phyloP scores from a whole-genome alignment of 2,329 filamentous ascomycete genomes.

The Scleromitrula shiraiana region DNA sequence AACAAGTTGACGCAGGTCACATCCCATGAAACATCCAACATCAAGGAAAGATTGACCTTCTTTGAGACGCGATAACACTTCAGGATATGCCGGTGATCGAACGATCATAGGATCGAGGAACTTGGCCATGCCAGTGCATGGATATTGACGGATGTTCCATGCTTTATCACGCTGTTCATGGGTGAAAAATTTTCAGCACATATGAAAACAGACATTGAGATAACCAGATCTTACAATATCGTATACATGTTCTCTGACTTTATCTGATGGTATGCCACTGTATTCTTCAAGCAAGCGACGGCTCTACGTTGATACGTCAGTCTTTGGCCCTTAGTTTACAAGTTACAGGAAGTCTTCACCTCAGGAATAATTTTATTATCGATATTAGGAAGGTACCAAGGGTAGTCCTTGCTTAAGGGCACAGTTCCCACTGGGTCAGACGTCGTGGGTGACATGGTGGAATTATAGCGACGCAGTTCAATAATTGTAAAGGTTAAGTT shows the following conservation, averaged over 20 bases:
- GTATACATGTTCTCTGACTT: constrained; percentile 1
- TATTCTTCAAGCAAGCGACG: neutral
- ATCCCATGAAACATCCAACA: constrained; percentile 32
- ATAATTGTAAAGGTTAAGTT: too few relatives aligned
- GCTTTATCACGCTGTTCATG: constrained; percentile 11
- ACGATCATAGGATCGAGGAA: constrained; percentile 15
- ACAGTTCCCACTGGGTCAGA: neutral
- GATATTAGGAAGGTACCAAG: neutral
- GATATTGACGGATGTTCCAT: constrained; percentile 13
- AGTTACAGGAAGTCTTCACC: neutral
- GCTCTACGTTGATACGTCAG: neutral
- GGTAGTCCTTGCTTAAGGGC: neutral
- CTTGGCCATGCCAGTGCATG: constrained; percentile 17
- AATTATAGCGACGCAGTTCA: too few relatives aligned
- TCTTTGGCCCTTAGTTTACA: neutral
- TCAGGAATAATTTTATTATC: neutral
- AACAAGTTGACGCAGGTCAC: constrained; percentile 32
- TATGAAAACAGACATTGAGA: neutral
- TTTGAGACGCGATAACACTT: constrained; percentile 14
- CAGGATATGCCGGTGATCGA: constrained; percentile 13
- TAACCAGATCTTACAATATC: neutral
- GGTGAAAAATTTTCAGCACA: neutral
- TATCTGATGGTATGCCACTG: neutral
- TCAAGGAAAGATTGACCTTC: constrained; percentile 12
- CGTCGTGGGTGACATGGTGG: neutral